Base-by-base conservation (phyloP, 108 stramenopile genomes). In the Bacterosira constricta region DNA sequence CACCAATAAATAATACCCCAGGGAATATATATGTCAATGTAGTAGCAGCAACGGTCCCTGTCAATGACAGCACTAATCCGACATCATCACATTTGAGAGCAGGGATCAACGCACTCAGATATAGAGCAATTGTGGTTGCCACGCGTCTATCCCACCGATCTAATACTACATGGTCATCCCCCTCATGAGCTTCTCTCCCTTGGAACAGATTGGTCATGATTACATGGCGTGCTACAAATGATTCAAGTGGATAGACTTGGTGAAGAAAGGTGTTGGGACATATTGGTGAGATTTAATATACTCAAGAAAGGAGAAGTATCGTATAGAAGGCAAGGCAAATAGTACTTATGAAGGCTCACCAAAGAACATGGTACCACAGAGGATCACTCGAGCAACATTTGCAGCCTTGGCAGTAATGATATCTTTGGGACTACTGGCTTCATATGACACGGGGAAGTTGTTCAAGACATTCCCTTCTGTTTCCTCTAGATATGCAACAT, bases 201-300 rank as follows among this genome's bases (percentile, higher is more conserved):
- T 82, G 60, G 66, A 93, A 93, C 37, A 93, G 76, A 49, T 88
- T 69, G 2, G 88, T 90, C 35, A 94, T 88, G 34, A 88, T 81
- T 13, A 86, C 87, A 73, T 94, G 93, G 9, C 93, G 77, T 20
- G 89, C 84, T 49, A 94, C 90, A 75, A 88, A 94, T 13, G 79
- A 81, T 64, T 89, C 93, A 71, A 94, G 73, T 6, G 93, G 93
- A 70, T 88, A 94, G 0, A 91, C n/a, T n/a, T n/a, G n/a, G n/a
- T n/a, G n/a, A n/a, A n/a, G n/a, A n/a, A n/a, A n/a, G n/a, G n/a
- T n/a, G n/a, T n/a, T n/a, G n/a, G n/a, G n/a, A n/a, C n/a, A n/a
- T n/a, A n/a, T n/a, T n/a, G n/a, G n/a, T n/a, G n/a, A n/a, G n/a
- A n/a, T n/a, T n/a, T n/a, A n/a, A n/a, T n/a, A n/a, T n/a, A n/a